Evolutionary conservation across 306 rosid species (phyloP), one percentile per base, ranked within the genome.

Genomic region (Elaeagnus macrophylla): DNA sequence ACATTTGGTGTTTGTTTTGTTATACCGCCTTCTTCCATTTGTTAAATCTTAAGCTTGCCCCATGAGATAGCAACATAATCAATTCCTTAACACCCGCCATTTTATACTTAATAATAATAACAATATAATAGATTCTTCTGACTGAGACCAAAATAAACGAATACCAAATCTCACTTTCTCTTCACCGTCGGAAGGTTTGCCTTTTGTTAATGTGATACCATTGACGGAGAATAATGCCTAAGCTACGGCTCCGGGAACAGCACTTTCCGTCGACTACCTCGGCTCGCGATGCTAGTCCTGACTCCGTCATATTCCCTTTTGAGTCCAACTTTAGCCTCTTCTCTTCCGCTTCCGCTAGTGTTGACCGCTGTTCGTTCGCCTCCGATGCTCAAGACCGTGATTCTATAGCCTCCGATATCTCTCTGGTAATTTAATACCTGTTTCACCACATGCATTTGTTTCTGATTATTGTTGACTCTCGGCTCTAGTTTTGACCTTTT

Each of bases 261-360:
- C 43, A 60, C 35, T 37, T 25, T 0, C 32, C 75, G 7, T 54
- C 76, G 12, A 52, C 69, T 57, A 73, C 78, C 55, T 49, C 81
- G 7, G 81, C 32, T 25, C 81, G 89, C 20, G 94, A 86, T 48
- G 67, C 86, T 10, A 91, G 97, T 48, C 96, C 97, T 4, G 97
- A 86, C 72, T 91, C 97, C 12, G 94, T 84, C 48, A 91, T 86
- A 63, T 78, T 78, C 80, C 75, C 86, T 1, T 84, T 83, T 50
- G 95, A 86, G 67, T 91, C 97, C 12, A 91, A 81, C 81, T 71
- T 86, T 61, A 85, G 83, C 54, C 75, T 91, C 68, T 86, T 87
- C 75, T 91, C 97, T 20, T 86, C 97, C 18, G 85, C 94, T 45
- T 91, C 94, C 5, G 96, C 93, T 5, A 81, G 94, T 67, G 97